Conservation (phyloP, 768 basidiomycete genomes). For the Boletus sensibilis region DNA sequence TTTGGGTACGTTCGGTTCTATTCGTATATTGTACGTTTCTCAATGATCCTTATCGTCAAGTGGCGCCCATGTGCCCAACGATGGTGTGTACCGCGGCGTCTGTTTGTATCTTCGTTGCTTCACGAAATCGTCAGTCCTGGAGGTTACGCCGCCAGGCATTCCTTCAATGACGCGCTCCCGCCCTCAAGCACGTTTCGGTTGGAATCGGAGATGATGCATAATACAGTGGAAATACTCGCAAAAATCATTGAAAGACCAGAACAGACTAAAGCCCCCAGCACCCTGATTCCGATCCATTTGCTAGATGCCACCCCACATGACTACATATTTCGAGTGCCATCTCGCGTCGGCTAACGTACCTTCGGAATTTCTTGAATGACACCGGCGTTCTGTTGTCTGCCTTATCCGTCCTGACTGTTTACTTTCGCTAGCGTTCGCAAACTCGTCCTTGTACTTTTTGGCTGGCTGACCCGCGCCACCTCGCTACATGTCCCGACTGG, state of each 20-base stretch:
- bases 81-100: neutral
- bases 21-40: neutral
- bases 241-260: constrained; percentile 4
- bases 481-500: too few relatives aligned
- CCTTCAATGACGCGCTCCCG: constrained; percentile 1
- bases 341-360: too few relatives aligned
- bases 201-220: constrained; percentile 2
- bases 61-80: constrained; percentile 7
- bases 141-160: constrained; percentile 3
- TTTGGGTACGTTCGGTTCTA: constrained; percentile 1
- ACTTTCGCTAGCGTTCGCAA: too few relatives aligned
- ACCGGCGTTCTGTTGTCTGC: too few relatives aligned
- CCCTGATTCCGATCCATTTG: too few relatives aligned
- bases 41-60: neutral
- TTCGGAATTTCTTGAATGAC: too few relatives aligned
- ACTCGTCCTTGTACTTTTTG: too few relatives aligned
- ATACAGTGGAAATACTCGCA: constrained; percentile 3
- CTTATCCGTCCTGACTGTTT: too few relatives aligned
- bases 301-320: too few relatives aligned
- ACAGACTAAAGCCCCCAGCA: too few relatives aligned
- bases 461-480: too few relatives aligned
- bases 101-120: neutral
- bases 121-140: neutral
- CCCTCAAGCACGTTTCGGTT: neutral
- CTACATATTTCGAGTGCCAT: too few relatives aligned